A percentile compares a stretch with the other conserved stretches of the same genome.
Evolutionary conservation across 2,329 filamentous ascomycete species (phyloP).

Genomic region (Fusarium sterilihyphosum): DNA sequence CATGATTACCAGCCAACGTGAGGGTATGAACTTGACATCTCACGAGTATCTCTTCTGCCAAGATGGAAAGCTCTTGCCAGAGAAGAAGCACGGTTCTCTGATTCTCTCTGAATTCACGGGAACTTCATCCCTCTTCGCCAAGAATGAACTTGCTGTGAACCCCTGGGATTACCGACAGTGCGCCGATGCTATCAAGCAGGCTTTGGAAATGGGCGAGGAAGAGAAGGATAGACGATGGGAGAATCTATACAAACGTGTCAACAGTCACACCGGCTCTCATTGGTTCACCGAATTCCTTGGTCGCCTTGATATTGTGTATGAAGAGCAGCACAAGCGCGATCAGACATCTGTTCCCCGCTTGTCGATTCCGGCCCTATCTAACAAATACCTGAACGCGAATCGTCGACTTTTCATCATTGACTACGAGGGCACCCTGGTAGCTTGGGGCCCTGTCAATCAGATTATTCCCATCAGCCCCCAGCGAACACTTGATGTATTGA

Average conservation of each 20-base stretch:
- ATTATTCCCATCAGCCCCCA: slow-evolving; percentile 87
- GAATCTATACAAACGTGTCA: slow-evolving; percentile 76
- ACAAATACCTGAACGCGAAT: slow-evolving; percentile 72
- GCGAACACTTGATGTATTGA: slow-evolving; percentile 83
- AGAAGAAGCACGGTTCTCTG: slow-evolving; percentile 86
- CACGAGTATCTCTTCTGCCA: slow-evolving; percentile 96
- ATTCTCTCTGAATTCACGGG: slow-evolving; percentile 97
- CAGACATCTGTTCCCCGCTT: slow-evolving; percentile 88
- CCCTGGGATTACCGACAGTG: slow-evolving; percentile 95
- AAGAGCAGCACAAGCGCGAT: slow-evolving; percentile 85
- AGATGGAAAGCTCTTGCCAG: slow-evolving; percentile 75
- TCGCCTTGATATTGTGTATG: slow-evolving; percentile 78
- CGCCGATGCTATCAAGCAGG: slow-evolving; percentile 84
- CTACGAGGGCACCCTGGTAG: slow-evolving; percentile 91
- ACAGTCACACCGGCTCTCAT: slow-evolving; percentile 82
- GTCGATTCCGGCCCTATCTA: slow-evolving; percentile 71
- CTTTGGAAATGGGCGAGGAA: slow-evolving; percentile 79
- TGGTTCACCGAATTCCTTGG: slow-evolving; percentile 84
- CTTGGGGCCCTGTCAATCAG: slow-evolving; percentile 83
- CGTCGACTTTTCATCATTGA: slow-evolving; percentile 88
- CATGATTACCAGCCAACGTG: slow-evolving; percentile 94
- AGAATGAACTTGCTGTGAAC: slow-evolving; percentile 86
- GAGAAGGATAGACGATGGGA: slow-evolving; percentile 82
- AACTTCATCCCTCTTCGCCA: slow-evolving; percentile 84
- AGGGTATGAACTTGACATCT: slow-evolving; percentile 96